Percentiles rank a stretch among this genome's conserved stretches.
phyloP scores from a whole-genome alignment of 2,329 filamentous ascomycete species.

The Claviceps africana region DNA sequence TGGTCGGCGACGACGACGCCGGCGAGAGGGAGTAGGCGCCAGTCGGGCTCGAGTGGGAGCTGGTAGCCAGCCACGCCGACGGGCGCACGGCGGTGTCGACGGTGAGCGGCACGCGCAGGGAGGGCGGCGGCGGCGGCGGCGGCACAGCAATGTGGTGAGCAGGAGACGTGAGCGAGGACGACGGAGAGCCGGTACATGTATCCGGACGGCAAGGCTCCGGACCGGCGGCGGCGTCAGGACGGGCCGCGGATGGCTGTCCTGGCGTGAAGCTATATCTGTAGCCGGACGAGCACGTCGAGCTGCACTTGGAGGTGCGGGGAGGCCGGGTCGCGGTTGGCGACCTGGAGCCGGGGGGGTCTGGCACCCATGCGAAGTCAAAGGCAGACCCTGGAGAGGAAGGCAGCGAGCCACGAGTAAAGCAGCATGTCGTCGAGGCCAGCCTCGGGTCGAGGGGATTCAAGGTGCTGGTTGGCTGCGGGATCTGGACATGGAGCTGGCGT shows the following conservation, averaged over 20 bases:
- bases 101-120: neutral
- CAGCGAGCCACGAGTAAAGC: neutral
- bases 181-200: neutral
- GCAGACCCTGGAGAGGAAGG: constrained; percentile 1
- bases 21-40: constrained; percentile 5
- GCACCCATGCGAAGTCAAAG: constrained; percentile 5
- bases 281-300: neutral
- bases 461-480: neutral
- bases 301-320: neutral
- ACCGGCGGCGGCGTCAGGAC: neutral
- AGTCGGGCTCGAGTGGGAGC: constrained; percentile 6
- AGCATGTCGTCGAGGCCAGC: constrained; percentile 1
- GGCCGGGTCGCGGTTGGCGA: constrained; percentile 1
- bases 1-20: constrained; percentile 6
- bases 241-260: neutral
- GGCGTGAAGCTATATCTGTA: constrained; percentile 2
- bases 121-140: neutral
- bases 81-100: neutral
- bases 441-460: neutral
- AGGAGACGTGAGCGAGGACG: neutral
- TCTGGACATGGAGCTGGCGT: constrained; percentile 3
- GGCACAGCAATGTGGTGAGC: neutral
- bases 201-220: neutral
- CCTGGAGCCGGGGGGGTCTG: neutral
- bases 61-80: neutral